Percentiles rank a stretch among this genome's conserved stretches.
Evolutionary conservation across 2,329 filamentous ascomycete species (phyloP).

Genomic region (Epichloe gansuensis): DNA sequence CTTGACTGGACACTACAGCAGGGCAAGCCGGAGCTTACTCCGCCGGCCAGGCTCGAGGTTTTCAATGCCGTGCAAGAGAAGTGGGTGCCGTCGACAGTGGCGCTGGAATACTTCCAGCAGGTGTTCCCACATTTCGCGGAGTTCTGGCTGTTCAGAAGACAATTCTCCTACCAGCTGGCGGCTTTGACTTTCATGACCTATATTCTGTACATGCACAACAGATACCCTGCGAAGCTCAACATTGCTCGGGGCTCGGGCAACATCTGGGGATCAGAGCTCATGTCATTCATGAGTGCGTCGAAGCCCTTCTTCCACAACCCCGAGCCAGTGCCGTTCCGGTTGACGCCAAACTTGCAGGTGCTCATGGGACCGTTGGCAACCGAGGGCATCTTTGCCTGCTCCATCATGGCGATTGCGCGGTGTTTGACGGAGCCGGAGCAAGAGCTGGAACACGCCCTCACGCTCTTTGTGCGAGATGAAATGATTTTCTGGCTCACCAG

Average conservation of each 20-base stretch:
- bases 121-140: slow-evolving; percentile 82
- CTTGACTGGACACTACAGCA: slow-evolving; percentile 21
- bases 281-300: slow-evolving; percentile 72
- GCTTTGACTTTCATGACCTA: slow-evolving; percentile 98
- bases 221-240: slow-evolving; percentile 90
- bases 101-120: slow-evolving; percentile 77
- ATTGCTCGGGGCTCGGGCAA: slow-evolving; percentile 80
- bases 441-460: slow-evolving; percentile 90
- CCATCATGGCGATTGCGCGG: slow-evolving; percentile 90
- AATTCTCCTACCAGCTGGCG: slow-evolving; percentile 92
- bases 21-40: slow-evolving; percentile 56
- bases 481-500: slow-evolving; percentile 95
- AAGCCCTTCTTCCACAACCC: slow-evolving; percentile 90
- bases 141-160: slow-evolving; percentile 96
- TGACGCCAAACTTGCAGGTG: slow-evolving; percentile 91
- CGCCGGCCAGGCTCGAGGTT: slow-evolving; percentile 73
- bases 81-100: slow-evolving; percentile 72
- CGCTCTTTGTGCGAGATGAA: slow-evolving; percentile 91
- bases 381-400: slow-evolving; percentile 90
- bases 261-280: slow-evolving; percentile 90
- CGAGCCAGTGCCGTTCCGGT: slow-evolving; percentile 90
- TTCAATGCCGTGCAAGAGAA: slow-evolving; percentile 89
- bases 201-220: slow-evolving; percentile 90
- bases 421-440: slow-evolving; percentile 80
- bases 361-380: slow-evolving; percentile 92